Evolutionary conservation across 106 monocot species (phyloP).

Genomic region (Platanthera guangdongensis): DNA sequence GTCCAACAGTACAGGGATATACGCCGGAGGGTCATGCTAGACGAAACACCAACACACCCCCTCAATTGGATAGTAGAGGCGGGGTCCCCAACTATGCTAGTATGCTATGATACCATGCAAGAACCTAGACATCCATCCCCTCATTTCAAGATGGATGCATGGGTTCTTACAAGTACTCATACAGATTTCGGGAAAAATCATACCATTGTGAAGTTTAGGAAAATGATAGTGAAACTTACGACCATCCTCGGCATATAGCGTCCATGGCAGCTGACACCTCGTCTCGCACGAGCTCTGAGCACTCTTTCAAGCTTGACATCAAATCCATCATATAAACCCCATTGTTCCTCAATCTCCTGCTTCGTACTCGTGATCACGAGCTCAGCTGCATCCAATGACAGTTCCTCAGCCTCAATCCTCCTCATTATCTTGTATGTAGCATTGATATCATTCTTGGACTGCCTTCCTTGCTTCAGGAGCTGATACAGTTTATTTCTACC

Average conservation of each 20-base stretch:
- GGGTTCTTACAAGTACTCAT: background rate
- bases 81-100: too few relatives aligned
- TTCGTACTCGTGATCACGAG: conserved; percentile 89
- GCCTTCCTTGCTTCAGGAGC: conserved; percentile 79
- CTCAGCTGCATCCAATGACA: conserved; percentile 83
- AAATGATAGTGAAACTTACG: conserved; percentile 34
- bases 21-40: too few relatives aligned
- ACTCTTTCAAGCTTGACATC: conserved; percentile 93
- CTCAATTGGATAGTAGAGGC: too few relatives aligned
- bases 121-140: too few relatives aligned
- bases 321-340: conserved; percentile 95
- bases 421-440: conserved; percentile 95
- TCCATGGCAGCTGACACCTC: conserved; percentile 74
- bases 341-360: conserved; percentile 97
- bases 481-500: conserved; percentile 91
- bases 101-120: too few relatives aligned
- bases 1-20: too few relatives aligned
- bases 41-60: too few relatives aligned
- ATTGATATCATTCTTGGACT: conserved; percentile 90
- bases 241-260: conserved; percentile 92
- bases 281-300: conserved; percentile 51
- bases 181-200: background rate
- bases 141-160: too few relatives aligned
- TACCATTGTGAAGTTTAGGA: background rate
- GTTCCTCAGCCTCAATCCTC: conserved; percentile 85